Conservation (phyloP, 2,329 filamentous ascomycete species). For the Pseudogymnoascus sp. region DNA sequence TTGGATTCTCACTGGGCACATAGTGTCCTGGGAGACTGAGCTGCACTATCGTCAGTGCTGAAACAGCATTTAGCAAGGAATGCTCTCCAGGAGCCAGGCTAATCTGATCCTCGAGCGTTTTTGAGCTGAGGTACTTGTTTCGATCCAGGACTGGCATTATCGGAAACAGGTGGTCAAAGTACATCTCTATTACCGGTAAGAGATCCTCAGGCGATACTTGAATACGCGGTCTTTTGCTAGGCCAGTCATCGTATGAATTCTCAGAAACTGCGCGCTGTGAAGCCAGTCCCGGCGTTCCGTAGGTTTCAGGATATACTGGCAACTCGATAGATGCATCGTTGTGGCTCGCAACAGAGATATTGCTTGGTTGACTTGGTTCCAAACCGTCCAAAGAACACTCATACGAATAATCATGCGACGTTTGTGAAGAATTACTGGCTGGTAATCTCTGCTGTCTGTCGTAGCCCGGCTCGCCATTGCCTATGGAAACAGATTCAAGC, state of each 20-base stretch:
- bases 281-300: neutral
- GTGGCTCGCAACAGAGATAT: neutral
- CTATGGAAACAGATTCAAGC: neutral
- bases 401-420: neutral
- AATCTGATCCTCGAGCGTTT: neutral
- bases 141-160: slow-evolving; percentile 49
- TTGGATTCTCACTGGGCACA: neutral
- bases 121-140: slow-evolving; percentile 1
- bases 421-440: neutral
- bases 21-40: slow-evolving; percentile 6
- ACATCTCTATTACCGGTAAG: slow-evolving; percentile 28
- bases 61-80: neutral
- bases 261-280: neutral
- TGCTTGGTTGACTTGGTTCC: neutral
- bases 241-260: neutral
- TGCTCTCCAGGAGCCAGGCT: neutral
- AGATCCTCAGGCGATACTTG: neutral
- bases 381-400: neutral
- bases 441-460: neutral
- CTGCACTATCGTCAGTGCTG: slow-evolving; percentile 1
- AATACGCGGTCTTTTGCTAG: neutral
- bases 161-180: slow-evolving; percentile 51
- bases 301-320: neutral
- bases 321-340: neutral
- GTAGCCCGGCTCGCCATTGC: neutral